A percentile compares a stretch with the other conserved stretches of the same genome.
Conservation (phyloP, 306 rosid species). For the Glycine latifolia region DNA sequence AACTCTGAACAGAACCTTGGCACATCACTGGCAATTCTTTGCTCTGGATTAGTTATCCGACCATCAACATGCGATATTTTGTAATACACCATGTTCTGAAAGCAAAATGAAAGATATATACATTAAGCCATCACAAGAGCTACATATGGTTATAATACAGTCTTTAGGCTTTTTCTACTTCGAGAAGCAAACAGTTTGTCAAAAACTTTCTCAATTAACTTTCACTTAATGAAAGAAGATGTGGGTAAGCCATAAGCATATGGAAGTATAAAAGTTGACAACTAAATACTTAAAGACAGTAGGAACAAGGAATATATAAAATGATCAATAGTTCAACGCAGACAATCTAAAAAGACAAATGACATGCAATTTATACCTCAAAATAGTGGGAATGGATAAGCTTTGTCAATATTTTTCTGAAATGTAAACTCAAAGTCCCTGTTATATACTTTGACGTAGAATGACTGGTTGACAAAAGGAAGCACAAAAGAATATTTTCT, state of each 20-base stretch:
- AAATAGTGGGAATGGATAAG: conserved; percentile 94
- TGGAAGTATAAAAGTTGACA: conserved; percentile 20
- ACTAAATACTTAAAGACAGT: conserved; percentile 28
- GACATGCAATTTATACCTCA: conserved; percentile 64
- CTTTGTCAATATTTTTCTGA: conserved; percentile 91
- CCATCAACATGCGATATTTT: conserved; percentile 96
- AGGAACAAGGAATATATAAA: conserved; percentile 25
- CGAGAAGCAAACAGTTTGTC: conserved; percentile 13
- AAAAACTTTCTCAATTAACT: conserved; percentile 28
- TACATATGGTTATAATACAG: conserved; percentile 29
- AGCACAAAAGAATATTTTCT: conserved; percentile 89
- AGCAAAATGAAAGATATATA: conserved; percentile 51
- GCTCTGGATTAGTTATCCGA: conserved; percentile 95
- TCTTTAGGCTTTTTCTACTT: conserved; percentile 32
- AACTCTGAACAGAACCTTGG: conserved; percentile 95
- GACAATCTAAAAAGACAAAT: conserved; percentile 12
- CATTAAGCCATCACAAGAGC: conserved; percentile 10
- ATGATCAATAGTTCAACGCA: conserved; percentile 28
- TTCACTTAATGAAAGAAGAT: conserved; percentile 32
- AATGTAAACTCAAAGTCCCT: conserved; percentile 90
- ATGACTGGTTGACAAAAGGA: conserved; percentile 85
- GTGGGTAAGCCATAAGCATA: conserved; percentile 23
- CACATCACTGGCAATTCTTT: conserved; percentile 94
- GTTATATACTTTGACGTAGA: conserved; percentile 91
- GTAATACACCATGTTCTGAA: conserved; percentile 97